Evolutionary conservation across 306 rosid species (phyloP), one percentile per base, ranked within the genome.

Genomic region (Casuarina glauca): DNA sequence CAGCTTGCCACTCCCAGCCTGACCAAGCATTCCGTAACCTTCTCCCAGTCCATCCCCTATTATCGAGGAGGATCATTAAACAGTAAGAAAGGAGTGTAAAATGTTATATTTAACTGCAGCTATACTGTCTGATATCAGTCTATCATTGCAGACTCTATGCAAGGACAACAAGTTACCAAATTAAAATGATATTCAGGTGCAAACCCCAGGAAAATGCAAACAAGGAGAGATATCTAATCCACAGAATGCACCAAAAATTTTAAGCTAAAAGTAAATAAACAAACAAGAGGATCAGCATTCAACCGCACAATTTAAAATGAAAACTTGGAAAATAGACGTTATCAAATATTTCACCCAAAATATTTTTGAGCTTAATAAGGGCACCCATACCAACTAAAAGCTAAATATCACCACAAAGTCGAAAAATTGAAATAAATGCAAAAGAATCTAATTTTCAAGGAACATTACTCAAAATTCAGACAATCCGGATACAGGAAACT

Each of bases 11-110:
- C 96, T 92, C 63, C 98, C 98, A 53, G 98, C 97, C 90, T 92
- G 98, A 84, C 98, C 97, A 69, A 93, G 97, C 99, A 95, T 95
- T 83, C 99, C 97, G 74, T 95, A 91, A 67, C 99, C 97, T 84
- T 93, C 99, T 74, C 97, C 98, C 15, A 95, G 87, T 77, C 99
- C 97, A 81, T 91, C 99, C 66, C 99, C 99, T 95, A 82, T 74
- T 41, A 76, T 49, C 32, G 46, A 82, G 74, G 69, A 46, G 75
- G 32, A 26, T 26, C 77, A 78, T 45, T 77, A 57, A 64, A 86
- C 4, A 68, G 64, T 74, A 76, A 67, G 74, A 51, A 79, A 73
- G 55, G 35, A 77, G 16, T 16, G 9, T 52, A 44, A 64, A 57
- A 41, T 38, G 1, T 2, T 66, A 42, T 15, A 8, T 10, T 41